These are phyloP conservation scores for Inosperma sp. DNA, from an alignment of 768 basidiomycete species.

Conservation along the genomic window DNA sequence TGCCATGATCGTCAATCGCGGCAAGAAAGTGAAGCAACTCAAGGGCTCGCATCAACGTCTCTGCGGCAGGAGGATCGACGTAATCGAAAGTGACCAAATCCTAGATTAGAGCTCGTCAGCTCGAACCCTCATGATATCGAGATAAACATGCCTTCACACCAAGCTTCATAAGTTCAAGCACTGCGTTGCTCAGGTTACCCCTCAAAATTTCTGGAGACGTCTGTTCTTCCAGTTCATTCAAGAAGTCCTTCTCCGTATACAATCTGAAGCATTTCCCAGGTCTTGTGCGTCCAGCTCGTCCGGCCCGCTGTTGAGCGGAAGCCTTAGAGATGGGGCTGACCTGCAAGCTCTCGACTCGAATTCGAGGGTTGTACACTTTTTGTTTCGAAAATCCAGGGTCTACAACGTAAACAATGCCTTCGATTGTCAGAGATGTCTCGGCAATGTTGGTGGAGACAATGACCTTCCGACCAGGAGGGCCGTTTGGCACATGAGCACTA, in stretches of 20 bases:
- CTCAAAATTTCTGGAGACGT: constrained; percentile 95
- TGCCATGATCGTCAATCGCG: constrained; percentile 91
- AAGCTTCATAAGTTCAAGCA: constrained; percentile 89
- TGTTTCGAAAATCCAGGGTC: constrained; percentile 98
- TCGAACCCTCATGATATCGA: background rate
- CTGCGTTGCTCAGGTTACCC: constrained; percentile 90
- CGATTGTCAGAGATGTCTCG: constrained; percentile 95
- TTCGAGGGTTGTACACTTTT: constrained; percentile 96
- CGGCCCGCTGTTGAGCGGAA: constrained; percentile 92
- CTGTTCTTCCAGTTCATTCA: constrained; percentile 93
- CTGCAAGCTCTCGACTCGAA: constrained; percentile 89
- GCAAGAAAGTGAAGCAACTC: constrained; percentile 90
- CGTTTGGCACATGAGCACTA: constrained; percentile 48
- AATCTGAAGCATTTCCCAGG: constrained; percentile 97
- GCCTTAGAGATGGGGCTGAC: constrained; percentile 97
- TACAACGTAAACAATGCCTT: constrained; percentile 99
- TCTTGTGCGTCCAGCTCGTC: constrained; percentile 91
- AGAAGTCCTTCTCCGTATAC: constrained; percentile 97
- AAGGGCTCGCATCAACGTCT: constrained; percentile 94
- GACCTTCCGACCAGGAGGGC: constrained; percentile 88
- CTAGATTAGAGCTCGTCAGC: constrained; percentile 26
- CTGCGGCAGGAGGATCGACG: constrained; percentile 90
- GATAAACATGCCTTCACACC: constrained; percentile 66
- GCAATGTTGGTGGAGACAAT: constrained; percentile 97
- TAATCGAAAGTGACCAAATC: constrained; percentile 88